Evolutionary conservation across 1,284 basidiomycete species (phyloP).

Genomic region (Tilletia setariae): DNA sequence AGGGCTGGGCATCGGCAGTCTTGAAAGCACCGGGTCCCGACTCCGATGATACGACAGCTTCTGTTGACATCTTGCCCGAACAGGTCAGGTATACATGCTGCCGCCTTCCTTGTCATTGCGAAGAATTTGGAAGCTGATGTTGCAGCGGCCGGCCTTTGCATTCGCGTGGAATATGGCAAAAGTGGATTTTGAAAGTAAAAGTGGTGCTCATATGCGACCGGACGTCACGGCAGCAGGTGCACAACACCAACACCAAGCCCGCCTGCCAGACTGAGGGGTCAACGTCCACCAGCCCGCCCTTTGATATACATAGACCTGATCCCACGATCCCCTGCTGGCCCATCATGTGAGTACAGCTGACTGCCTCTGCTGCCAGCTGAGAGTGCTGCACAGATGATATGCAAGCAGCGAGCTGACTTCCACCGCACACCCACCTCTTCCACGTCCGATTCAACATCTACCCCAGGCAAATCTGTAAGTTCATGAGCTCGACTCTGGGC

Average conservation of each 20-base stretch:
- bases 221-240: no score
- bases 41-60: neutral
- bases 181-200: no score
- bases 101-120: no score
- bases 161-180: no score
- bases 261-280: neutral
- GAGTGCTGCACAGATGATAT: neutral
- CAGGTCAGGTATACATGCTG: no score
- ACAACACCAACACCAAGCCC: neutral
- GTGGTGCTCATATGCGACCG: no score
- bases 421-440: neutral
- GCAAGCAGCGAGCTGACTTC: neutral
- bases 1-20: neutral
- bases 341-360: conserved; percentile 1
- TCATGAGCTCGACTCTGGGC: no score
- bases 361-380: neutral
- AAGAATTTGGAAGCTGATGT: no score
- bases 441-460: neutral
- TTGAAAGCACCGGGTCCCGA: neutral
- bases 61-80: no score
- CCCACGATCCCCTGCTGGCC: neutral
- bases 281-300: neutral
- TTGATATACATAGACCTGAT: neutral
- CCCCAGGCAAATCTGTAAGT: conserved; percentile 14
- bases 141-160: no score